A percentile compares a stretch with the other conserved stretches of the same genome.
Conservation (phyloP, 768 basidiomycete genomes). For the Scleroderma bovista region DNA sequence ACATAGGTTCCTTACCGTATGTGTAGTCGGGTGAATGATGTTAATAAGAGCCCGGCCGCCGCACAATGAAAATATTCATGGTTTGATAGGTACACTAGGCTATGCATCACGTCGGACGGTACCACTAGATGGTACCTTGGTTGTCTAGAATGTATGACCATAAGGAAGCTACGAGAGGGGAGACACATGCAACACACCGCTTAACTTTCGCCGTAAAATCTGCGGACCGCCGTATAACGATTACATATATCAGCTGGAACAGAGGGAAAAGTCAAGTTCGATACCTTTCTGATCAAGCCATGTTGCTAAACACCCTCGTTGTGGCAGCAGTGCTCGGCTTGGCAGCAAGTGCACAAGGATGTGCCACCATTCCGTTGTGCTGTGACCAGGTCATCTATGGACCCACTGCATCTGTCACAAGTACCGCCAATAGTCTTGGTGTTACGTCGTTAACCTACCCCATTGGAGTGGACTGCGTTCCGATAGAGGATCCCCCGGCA, state of each 20-base stretch:
- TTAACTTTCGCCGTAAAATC: too few relatives aligned
- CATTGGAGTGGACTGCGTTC: constrained; percentile 2
- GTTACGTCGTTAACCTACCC: neutral
- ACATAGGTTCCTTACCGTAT: too few relatives aligned
- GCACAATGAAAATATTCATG: too few relatives aligned
- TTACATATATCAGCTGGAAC: neutral
- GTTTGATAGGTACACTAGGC: neutral
- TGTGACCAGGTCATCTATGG: constrained; percentile 1
- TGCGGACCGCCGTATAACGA: too few relatives aligned
- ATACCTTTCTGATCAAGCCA: neutral
- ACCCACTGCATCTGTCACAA: neutral
- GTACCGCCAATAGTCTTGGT: neutral
- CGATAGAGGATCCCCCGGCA: neutral
- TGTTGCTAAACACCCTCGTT: neutral
- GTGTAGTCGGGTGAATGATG: too few relatives aligned
- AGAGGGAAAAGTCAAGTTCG: neutral
- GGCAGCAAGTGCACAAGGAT: neutral
- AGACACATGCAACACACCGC: too few relatives aligned
- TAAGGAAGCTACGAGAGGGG: too few relatives aligned
- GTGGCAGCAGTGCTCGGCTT: neutral
- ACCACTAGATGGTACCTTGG: neutral
- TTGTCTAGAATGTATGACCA: too few relatives aligned
- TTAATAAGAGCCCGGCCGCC: too few relatives aligned
- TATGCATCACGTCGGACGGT: neutral
- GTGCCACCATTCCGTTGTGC: constrained; percentile 3